Evolutionary conservation across 2,329 filamentous ascomycete species (phyloP).

Genomic region (Trichoderma oligosporum): DNA sequence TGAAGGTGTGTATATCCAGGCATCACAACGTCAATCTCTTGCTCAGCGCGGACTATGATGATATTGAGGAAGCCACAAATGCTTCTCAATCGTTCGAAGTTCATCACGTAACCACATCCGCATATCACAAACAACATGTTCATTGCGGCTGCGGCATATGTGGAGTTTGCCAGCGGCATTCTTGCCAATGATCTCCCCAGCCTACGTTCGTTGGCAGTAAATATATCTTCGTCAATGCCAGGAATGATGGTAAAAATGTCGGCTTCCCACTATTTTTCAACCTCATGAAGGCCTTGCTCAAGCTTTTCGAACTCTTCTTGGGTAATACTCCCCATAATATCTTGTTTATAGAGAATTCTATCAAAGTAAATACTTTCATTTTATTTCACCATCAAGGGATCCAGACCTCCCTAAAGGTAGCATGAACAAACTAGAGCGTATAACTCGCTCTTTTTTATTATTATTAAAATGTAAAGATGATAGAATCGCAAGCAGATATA

Average conservation of each 20-base stretch:
- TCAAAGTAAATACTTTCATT: conserved; percentile 81
- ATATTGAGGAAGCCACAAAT: conserved; percentile 68
- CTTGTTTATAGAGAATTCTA: conserved; percentile 71
- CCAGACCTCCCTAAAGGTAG: conserved; percentile 60
- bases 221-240: conserved; percentile 55
- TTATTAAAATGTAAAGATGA: neutral
- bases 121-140: conserved; percentile 89
- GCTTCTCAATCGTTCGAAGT: conserved; percentile 64
- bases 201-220: conserved; percentile 65
- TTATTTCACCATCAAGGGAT: conserved; percentile 82
- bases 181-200: conserved; percentile 83
- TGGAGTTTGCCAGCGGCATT: conserved; percentile 84
- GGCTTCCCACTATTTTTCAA: conserved; percentile 51
- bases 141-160: conserved; percentile 81
- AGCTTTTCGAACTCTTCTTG: conserved; percentile 69
- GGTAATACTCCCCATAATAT: conserved; percentile 74
- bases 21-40: conserved; percentile 74
- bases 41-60: conserved; percentile 64
- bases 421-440: neutral
- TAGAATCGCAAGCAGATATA: conserved; percentile 27
- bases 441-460: too few relatives aligned
- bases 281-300: conserved; percentile 62
- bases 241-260: conserved; percentile 50
- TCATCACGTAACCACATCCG: conserved; percentile 72
- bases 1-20: conserved; percentile 87